These are phyloP conservation scores for Pseudonitzschia pungens DNA, from an alignment of 108 stramenopile species.

Conservation along the genomic window DNA sequence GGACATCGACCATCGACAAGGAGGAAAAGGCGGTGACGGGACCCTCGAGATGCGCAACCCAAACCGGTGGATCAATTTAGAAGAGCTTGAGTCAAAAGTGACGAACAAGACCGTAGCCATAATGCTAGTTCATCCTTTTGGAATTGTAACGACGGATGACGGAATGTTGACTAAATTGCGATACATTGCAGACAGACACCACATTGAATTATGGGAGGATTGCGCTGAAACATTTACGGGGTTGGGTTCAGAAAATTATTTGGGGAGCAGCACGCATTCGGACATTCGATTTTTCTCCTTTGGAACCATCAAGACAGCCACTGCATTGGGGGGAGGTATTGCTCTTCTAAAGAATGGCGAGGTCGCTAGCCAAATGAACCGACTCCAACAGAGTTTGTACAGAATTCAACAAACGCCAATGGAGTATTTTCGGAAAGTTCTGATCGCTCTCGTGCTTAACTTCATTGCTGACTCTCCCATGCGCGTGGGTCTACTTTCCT, in stretches of 20 bases:
- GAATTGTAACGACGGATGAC: conserved; percentile 34
- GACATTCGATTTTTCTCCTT: conserved; percentile 79
- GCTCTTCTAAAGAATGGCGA: conserved; percentile 30
- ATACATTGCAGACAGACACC: conserved; percentile 38
- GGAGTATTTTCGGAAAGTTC: conserved; percentile 46
- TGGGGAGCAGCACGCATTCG: conserved; percentile 40
- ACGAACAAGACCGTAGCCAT: conserved; percentile 72
- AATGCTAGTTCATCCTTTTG: conserved; percentile 84
- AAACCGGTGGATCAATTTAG: conserved; percentile 37
- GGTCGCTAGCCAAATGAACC: conserved; percentile 43
- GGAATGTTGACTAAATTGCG: conserved; percentile 43
- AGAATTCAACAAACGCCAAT: conserved; percentile 43
- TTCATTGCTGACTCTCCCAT: conserved; percentile 46
- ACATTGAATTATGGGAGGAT: conserved; percentile 76
- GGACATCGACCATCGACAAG: conserved; percentile 38
- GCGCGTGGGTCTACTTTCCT: conserved; percentile 42
- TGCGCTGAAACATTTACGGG: conserved; percentile 85
- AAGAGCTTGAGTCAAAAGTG: conserved; percentile 48
- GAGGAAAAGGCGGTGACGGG: conserved; percentile 7
- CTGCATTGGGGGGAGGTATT: conserved; percentile 80
- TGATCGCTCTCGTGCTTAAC: conserved; percentile 46
- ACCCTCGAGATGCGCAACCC: background rate
- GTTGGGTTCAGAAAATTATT: conserved; percentile 23
- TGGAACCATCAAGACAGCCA: conserved; percentile 84
- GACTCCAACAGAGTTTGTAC: conserved; percentile 53